These are phyloP conservation scores for Penicillium sp. DNA, from an alignment of 2,329 filamentous ascomycete genomes.

Conservation along the genomic window DNA sequence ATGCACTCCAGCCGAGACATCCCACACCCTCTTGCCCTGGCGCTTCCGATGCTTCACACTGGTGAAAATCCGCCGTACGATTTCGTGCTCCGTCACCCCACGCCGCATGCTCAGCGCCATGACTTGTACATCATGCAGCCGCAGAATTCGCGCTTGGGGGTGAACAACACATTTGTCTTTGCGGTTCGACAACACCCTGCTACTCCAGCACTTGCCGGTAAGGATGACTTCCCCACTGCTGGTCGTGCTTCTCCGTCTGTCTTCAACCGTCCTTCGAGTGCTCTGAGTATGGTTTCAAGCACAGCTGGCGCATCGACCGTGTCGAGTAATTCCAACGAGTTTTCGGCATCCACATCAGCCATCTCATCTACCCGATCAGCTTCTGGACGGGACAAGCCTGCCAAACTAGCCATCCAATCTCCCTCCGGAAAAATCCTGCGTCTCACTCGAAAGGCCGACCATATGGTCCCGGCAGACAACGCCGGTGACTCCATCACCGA, in stretches of 20 bases:
- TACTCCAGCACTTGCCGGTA: slow-evolving; percentile 43
- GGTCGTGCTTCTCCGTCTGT: slow-evolving; percentile 49
- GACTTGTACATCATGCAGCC: slow-evolving; percentile 96
- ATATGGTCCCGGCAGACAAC: slow-evolving; percentile 35
- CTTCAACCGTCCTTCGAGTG: slow-evolving; percentile 51
- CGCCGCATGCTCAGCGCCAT: slow-evolving; percentile 92
- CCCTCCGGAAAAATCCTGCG: slow-evolving; percentile 91
- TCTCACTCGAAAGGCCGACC: slow-evolving; percentile 46
- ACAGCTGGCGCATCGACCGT: slow-evolving; percentile 49
- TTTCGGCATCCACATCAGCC: slow-evolving; percentile 45
- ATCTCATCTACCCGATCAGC: slow-evolving; percentile 46
- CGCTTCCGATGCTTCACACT: slow-evolving; percentile 81
- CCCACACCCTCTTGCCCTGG: slow-evolving; percentile 81
- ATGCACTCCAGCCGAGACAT: slow-evolving; percentile 99
- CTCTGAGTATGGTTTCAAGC: slow-evolving; percentile 56
- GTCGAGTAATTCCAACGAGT: slow-evolving; percentile 41
- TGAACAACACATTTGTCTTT: slow-evolving; percentile 98
- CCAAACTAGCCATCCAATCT: slow-evolving; percentile 90
- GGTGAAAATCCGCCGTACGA: slow-evolving; percentile 93
- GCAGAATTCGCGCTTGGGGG: slow-evolving; percentile 77
- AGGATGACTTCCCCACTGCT: slow-evolving; percentile 29
- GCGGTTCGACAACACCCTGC: slow-evolving; percentile 88
- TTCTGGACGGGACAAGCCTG: slow-evolving; percentile 62
- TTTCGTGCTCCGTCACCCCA: slow-evolving; percentile 87
- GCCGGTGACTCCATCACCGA: slow-evolving; percentile 34